A percentile compares a stretch with the other conserved stretches of the same genome.
Conservation (phyloP, 1,139 yeast genomes). For the Candida buenavistaensis region DNA sequence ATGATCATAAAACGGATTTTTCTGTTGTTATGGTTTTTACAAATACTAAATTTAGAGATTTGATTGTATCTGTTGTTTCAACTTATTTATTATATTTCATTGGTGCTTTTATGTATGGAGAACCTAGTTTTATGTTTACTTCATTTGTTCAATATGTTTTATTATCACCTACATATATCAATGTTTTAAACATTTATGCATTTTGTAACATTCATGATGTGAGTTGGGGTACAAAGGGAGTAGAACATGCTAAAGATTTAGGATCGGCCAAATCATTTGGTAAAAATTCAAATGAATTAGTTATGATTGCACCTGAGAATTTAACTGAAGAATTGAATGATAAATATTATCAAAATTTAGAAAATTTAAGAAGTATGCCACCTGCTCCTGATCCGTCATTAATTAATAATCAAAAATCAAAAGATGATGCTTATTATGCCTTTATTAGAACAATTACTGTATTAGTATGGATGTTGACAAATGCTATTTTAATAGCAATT, state of each 20-base stretch:
- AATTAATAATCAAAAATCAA: constrained; percentile 22
- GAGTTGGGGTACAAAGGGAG: constrained; percentile 88
- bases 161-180: constrained; percentile 73
- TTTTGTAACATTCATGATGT: constrained; percentile 85
- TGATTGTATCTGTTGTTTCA: constrained; percentile 80
- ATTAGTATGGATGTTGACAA: constrained; percentile 47
- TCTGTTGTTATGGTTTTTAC: constrained; percentile 51
- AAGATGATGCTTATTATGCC: constrained; percentile 46
- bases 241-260: constrained; percentile 59
- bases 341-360: constrained; percentile 52
- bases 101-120: constrained; percentile 72
- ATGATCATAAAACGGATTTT: constrained; percentile 44
- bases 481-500: constrained; percentile 42
- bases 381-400: constrained; percentile 19
- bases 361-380: constrained; percentile 38
- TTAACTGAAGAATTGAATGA: constrained; percentile 61
- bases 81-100: constrained; percentile 81
- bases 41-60: constrained; percentile 72
- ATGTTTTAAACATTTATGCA: constrained; percentile 77
- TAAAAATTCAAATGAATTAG: constrained; percentile 57
- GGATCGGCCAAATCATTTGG: constrained; percentile 65
- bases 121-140: constrained; percentile 79
- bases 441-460: constrained; percentile 47
- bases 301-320: constrained; percentile 63
- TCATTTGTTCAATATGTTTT: constrained; percentile 70